Evolutionary conservation across 73 alveolate genomes (phyloP), one percentile per base, ranked within the genome.

Genomic region (Blepharisma stoltei): DNA sequence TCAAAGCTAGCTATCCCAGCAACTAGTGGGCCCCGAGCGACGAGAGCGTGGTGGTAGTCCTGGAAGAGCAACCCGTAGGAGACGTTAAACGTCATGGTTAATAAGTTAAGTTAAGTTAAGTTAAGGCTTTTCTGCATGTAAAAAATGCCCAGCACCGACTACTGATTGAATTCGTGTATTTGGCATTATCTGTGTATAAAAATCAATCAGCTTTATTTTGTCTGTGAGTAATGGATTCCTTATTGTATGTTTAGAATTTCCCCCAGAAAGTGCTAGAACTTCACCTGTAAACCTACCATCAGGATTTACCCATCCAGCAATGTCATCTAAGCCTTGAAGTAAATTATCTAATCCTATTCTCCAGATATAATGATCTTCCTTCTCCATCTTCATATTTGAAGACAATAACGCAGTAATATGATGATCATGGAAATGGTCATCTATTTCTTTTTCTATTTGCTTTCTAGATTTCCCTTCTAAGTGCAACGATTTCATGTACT

Each of bases 221-320:
- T 32, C 41, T 3, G 41, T 52, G 5, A 44, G 55, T 14, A 46
- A 1, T 14, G 79, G 79, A 44, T 21, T 69, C 45, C 45, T 44
- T 7, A n/a, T 37, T 23, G 65, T 69, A 43, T 69, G 79, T 2
- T 18, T 69, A 11, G 79, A 44, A n/a, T 69, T 69, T 69, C n/a
- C 71, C 2, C 79, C 79, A 14, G n/a, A 11, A n/a, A 69, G 11
- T n/a, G 65, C 79, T 44, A 37, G 75, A n/a, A 44, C 21, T 69
- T n/a, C 32, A 0, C 79, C 79, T 23, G 25, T 4, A 43, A 37
- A 69, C 41, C 5, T 38, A 0, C 73, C 73, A 4, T 60, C 4
- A 37, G 65, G 65, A 38, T n/a, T 44, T 53, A 14, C 18, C 79
- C 65, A 69, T 23, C 65, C 23, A n/a, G 32, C 79, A 69, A 46